Evolutionary conservation across 192 early-diverging fungal species (phyloP), one percentile per base, ranked within the genome.

Genomic region (Phlyctochytrium bullatum): DNA sequence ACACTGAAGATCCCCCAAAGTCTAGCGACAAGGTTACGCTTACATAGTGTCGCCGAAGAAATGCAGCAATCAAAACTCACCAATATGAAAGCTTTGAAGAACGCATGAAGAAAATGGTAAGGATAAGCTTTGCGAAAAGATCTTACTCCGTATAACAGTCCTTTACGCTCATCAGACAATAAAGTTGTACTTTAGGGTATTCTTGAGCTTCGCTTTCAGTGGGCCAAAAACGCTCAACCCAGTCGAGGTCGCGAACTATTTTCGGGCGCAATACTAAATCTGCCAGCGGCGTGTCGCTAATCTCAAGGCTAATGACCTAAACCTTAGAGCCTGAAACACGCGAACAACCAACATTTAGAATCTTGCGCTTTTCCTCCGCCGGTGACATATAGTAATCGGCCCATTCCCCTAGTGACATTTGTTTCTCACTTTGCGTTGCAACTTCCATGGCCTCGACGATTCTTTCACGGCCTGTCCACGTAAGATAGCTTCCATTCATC

Each of bases 111-210:
- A n/a, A 47, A 29, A 28, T 57, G 12, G 54, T 57, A 6, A 10
- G 27, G 10, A 10, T 27, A 10, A 10, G 54, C 27, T 57, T 57
- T 14, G 12, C 14, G 20, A 14, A 57, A 57, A 28, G 27, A 6
- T 20, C 54, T 14, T 25, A 95, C 72, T 96, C 94, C 24, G 94
- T 94, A 71, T 91, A 96, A 24, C 91, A 89, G 57, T 94, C 89
- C 69, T 88, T 83, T n/a, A 93, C 90, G 36, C 91, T 88, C 95
- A 97, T 95, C 61, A 95, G 73, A 66, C 95, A 97, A 69, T 97
- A 95, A 4, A 94, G 80, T 69, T 94, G 92, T 0, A 94, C 92
- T 54, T 86, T 86, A 6, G 95, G 95, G 67, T 89, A 93, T 73
- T 90, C 89, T 29, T 61, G 59, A 32, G 74, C 78, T 27, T 79